These are phyloP conservation scores for Phialophora macrospora DNA, from an alignment of 2,329 filamentous ascomycete genomes.

Conservation along the genomic window DNA sequence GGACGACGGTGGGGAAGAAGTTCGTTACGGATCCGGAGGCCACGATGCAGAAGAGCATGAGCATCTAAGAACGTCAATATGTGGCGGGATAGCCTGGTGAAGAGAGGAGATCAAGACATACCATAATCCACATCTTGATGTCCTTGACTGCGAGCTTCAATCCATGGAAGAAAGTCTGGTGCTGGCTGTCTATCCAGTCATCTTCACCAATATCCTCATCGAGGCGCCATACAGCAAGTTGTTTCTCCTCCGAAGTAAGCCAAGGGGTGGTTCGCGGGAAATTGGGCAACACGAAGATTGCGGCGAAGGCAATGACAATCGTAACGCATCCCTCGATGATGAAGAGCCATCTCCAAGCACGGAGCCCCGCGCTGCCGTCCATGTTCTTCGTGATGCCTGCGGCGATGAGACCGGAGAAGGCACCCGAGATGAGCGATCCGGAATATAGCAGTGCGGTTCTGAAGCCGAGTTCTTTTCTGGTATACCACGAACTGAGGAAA, in stretches of 20 bases:
- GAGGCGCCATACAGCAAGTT: constrained; percentile 64
- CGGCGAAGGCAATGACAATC: constrained; percentile 48
- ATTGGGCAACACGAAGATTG: constrained; percentile 64
- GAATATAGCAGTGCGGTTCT: constrained; percentile 44
- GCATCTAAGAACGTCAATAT: constrained; percentile 47
- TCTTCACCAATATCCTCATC: constrained; percentile 69
- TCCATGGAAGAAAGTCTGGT: constrained; percentile 49
- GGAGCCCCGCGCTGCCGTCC: constrained; percentile 55
- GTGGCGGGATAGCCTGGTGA: not conserved
- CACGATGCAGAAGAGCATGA: constrained; percentile 56
- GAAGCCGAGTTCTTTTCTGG: constrained; percentile 52
- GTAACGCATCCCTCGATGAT: constrained; percentile 60
- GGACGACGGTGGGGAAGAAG: constrained; percentile 73
- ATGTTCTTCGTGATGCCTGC: constrained; percentile 71
- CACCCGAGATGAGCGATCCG: constrained; percentile 71
- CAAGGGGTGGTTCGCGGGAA: constrained; percentile 67
- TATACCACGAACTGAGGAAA: constrained; percentile 51
- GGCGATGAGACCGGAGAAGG: constrained; percentile 70
- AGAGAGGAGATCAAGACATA: constrained; percentile 39
- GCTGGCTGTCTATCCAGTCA: constrained; percentile 62
- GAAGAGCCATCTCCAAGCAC: constrained; percentile 67
- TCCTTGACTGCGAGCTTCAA: constrained; percentile 63
- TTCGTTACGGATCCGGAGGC: constrained; percentile 66
- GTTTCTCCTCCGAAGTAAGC: constrained; percentile 63
- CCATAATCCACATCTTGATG: constrained; percentile 65